Conservation (phyloP, 148 eudicot genomes). For the Rhododendron vialii region DNA sequence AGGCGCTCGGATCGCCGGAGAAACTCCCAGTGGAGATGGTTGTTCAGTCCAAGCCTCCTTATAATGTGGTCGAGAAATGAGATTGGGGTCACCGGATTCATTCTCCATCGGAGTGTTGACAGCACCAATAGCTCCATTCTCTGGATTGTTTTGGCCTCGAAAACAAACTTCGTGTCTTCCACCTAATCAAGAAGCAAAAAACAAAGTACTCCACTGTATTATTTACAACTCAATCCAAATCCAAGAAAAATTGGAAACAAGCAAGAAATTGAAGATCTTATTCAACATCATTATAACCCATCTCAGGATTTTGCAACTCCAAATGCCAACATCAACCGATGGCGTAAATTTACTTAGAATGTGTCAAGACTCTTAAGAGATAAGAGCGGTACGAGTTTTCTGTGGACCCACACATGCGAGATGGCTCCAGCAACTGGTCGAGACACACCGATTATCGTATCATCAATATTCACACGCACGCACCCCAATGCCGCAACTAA, state of each 20-base stretch:
- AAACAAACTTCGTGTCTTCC: conserved; percentile 46
- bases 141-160: conserved; percentile 74
- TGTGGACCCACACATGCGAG: no score
- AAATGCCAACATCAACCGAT: no score
- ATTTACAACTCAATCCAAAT: neutral
- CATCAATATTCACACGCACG: no score
- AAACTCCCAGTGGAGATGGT: conserved; percentile 59
- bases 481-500: neutral
- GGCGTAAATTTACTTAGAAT: no score
- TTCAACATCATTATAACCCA: neutral
- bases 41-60: conserved; percentile 64
- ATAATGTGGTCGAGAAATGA: conserved; percentile 77
- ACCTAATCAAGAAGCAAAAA: conserved; percentile 31
- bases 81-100: conserved; percentile 80
- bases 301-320: neutral
- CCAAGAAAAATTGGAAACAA: neutral
- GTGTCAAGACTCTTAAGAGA: no score
- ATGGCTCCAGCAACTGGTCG: no score
- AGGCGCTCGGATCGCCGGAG: conserved; percentile 51
- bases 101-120: conserved; percentile 72
- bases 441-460: no score
- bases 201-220: neutral
- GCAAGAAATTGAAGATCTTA: neutral
- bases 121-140: conserved; percentile 84
- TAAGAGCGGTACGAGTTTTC: no score